phyloP scores from a whole-genome alignment of 257 asterid species.

The Gynochthodes officinalis region DNA sequence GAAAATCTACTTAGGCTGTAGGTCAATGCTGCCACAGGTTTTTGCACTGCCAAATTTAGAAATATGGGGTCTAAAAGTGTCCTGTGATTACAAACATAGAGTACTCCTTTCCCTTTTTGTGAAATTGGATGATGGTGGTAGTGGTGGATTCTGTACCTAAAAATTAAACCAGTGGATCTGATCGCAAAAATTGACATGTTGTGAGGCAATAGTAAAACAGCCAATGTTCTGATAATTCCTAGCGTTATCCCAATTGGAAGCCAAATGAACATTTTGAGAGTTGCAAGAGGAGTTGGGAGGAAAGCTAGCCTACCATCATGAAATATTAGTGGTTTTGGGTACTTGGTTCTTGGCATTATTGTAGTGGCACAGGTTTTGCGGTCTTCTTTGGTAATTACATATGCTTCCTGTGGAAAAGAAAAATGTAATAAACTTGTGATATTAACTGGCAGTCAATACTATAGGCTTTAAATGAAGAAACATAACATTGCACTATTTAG shows the following conservation, averaged over 20 bases:
- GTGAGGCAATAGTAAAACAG: slow-evolving; percentile 57
- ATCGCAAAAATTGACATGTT: slow-evolving; percentile 39
- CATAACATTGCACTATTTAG: too few species aligned
- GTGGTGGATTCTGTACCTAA: slow-evolving; percentile 24
- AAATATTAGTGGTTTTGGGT: slow-evolving; percentile 83
- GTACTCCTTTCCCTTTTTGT: slow-evolving; percentile 39
- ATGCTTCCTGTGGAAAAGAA: slow-evolving; percentile 52
- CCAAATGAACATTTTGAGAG: slow-evolving; percentile 71
- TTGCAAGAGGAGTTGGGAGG: slow-evolving; percentile 72
- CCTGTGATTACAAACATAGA: slow-evolving; percentile 81
- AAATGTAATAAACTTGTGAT: background rate
- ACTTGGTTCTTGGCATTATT: slow-evolving; percentile 48
- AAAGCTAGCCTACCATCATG: slow-evolving; percentile 92
- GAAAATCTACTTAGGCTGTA: slow-evolving; percentile 88
- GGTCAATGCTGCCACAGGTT: slow-evolving; percentile 73
- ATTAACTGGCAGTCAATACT: too few species aligned
- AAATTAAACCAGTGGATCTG: slow-evolving; percentile 38
- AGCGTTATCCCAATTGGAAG: slow-evolving; percentile 66
- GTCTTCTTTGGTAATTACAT: slow-evolving; percentile 51
- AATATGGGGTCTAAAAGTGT: slow-evolving; percentile 81
- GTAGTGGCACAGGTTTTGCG: slow-evolving; percentile 22
- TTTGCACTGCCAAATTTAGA: slow-evolving; percentile 44
- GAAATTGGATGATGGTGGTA: slow-evolving; percentile 22
- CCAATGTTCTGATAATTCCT: slow-evolving; percentile 46
- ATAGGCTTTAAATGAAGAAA: background rate